Base-by-base conservation (phyloP, 192 early-diverging fungal genomes). In the Dispira parvispora region DNA sequence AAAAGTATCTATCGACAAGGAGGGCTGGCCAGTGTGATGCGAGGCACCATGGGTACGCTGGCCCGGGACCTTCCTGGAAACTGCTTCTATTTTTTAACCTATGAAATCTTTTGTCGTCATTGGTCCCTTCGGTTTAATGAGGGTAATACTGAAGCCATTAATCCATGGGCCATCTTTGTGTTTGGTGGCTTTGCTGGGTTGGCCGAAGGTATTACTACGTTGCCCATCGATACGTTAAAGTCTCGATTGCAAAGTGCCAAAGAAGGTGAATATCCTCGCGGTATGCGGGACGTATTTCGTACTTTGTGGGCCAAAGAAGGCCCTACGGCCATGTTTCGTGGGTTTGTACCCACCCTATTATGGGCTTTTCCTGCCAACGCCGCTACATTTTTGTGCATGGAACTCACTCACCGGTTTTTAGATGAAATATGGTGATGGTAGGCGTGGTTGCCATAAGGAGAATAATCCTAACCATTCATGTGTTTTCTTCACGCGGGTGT, bases 211-310 rank as follows among this genome's bases (percentile, higher is more conserved):
- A 18, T 55, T 3, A 55, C 25, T 13, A 55, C 53, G 1, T 27
- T 55, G 13, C 53, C 53, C 20, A 55, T 55, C 57, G 91, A 93
- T 78, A 87, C 89, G 13, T 77, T 93, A 73, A 93, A 93, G 72
- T 91, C 89, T n/a, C 82, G 88, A 27, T 79, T 90, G 46, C 91
- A 93, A 71, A 74, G 89, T 27, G 78, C 88, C n/a, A 89, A 89
- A n/a, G 78, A 84, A 55, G 91, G 91, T 43, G 88, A 85, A 28
- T 93, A 93, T 73, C 85, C 73, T 60, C 87, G 88, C 42, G 77
- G 84, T 61, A 43, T 78, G 63, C 69, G 74, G 68, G 70, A 78
- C 73, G 80, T 75, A 45, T 72, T 78, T 27, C 72, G 68, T 47
- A 75, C 88, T 57, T 85, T 84, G 46, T 63, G 91, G 18, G 77